Base-by-base conservation (phyloP, 805 yeast species). In the Candida mattraensis region DNA sequence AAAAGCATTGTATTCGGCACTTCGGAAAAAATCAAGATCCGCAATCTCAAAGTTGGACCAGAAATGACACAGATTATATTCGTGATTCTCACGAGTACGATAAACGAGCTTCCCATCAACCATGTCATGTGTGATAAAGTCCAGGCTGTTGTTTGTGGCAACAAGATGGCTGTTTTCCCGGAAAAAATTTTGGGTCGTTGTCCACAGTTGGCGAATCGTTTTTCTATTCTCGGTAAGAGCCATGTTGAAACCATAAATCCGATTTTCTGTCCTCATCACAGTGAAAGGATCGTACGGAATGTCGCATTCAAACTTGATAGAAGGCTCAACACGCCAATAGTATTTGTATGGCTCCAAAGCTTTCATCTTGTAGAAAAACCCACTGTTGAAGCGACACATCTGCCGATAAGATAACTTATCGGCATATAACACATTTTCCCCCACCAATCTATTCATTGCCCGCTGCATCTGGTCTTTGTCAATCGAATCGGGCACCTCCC, bases 1-100 rank as follows among this genome's bases (percentile, higher is more conserved):
- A 57, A 69, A 81, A 40, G 63, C 61, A 18, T 54, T 48, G 58
- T 81, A 81, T 13, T 72, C 74, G 31, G 71, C 67, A n/a, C 68
- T 47, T 47, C 83, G 58, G 73, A 76, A 80, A 50, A 81, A 72
- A 33, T 72, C 69, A 49, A 81, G 61, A 42, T 67, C 64, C 15
- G 78, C 87, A 31, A 81, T 69, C 54, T 81, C 87, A 51, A 80
- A 81, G 63, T 80, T 81, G 24, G 81, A 72, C 81, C 80, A 76
- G 60, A 72, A 72, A 54, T 78, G 81, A 51, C 82, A 76, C 10
- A 69, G 62, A 49, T 76, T 76, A 53, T 71, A 76, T 5, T 66
- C 51, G 4, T 62, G 60, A 26, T 76, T 70, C 11, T 54, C 45
- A 45, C 66, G 69, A 42, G 59, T 52, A 25, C 69, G 26, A 5